These are phyloP conservation scores for Delitschia confertaspora DNA, from an alignment of 495 filamentous ascomycete species.

Conservation along the genomic window DNA sequence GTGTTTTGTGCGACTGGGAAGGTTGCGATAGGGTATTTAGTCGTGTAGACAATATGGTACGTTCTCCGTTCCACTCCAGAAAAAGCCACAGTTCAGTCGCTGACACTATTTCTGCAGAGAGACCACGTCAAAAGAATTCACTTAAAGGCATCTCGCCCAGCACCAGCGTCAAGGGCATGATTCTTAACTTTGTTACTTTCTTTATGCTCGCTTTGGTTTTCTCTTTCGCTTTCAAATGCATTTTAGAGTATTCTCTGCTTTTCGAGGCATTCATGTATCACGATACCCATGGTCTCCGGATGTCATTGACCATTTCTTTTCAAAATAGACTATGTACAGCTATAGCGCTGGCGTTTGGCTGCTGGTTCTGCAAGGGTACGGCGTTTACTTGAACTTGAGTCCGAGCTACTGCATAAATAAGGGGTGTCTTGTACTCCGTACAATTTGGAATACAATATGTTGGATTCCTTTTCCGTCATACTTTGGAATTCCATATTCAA, in stretches of 20 bases:
- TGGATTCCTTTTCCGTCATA: too few species aligned
- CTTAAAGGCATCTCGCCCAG: conserved; percentile 22
- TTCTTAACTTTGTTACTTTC: not conserved
- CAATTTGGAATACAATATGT: too few species aligned
- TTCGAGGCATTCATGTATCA: not conserved
- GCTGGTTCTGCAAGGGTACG: conserved; percentile 5
- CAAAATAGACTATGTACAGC: not conserved
- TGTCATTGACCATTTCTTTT: conserved; percentile 3
- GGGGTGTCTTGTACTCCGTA: too few species aligned
- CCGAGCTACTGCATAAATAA: too few species aligned
- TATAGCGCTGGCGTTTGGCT: conserved; percentile 13
- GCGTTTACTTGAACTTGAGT: conserved; percentile 11
- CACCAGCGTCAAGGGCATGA: not conserved
- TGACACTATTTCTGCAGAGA: conserved; percentile 25
- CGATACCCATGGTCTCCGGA: conserved; percentile 15
- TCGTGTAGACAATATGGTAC: conserved; percentile 55
- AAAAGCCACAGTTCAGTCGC: not conserved
- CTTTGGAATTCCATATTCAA: too few species aligned
- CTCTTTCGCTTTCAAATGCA: not conserved
- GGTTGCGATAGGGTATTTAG: conserved; percentile 53
- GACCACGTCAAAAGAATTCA: conserved; percentile 38
- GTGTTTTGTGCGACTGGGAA: conserved; percentile 48
- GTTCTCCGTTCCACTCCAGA: conserved; percentile 11
- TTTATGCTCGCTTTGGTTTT: not conserved
- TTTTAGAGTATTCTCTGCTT: not conserved